Conservation (phyloP, 1,284 basidiomycete species). For the Malassezia psittaci region DNA sequence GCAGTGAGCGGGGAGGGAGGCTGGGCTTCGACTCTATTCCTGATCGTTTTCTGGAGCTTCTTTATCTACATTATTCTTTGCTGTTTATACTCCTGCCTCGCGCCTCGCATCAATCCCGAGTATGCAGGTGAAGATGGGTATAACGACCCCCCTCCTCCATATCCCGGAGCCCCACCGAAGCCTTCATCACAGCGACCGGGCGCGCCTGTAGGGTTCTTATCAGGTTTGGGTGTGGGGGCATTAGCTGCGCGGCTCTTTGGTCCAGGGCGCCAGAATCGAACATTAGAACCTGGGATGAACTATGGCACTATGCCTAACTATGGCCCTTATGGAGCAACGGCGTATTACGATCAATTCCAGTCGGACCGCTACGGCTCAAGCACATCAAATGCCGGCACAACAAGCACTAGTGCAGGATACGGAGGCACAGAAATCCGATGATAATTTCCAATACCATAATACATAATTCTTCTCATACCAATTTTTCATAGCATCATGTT, state of each 20-base stretch:
- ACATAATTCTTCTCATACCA: not conserved
- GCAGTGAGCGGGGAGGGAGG: not conserved
- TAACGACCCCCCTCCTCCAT: constrained; percentile 5
- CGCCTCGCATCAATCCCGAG: not conserved
- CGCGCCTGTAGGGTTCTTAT: not conserved
- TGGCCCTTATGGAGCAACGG: not conserved
- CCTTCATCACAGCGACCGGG: not conserved
- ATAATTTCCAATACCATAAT: not conserved
- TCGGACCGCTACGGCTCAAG: constrained; percentile 2
- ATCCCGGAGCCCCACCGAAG: not conserved
- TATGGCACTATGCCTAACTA: constrained; percentile 12
- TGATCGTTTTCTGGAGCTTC: constrained; percentile 9
- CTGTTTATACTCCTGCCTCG: constrained; percentile 7
- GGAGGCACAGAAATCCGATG: constrained; percentile 11
- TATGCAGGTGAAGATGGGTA: not conserved
- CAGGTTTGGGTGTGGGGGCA: constrained; percentile 12
- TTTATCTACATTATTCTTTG: constrained; percentile 9
- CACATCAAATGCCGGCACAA: not conserved
- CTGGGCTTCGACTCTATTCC: not conserved
- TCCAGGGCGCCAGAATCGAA: not conserved
- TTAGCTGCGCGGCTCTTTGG: constrained; percentile 6
- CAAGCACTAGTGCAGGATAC: constrained; percentile 9
- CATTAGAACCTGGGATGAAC: not conserved
- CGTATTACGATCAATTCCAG: no score
- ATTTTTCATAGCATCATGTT: not conserved